phyloP scores from a whole-genome alignment of 2,329 filamentous ascomycete genomes.

The Botrytis galanthina region DNA sequence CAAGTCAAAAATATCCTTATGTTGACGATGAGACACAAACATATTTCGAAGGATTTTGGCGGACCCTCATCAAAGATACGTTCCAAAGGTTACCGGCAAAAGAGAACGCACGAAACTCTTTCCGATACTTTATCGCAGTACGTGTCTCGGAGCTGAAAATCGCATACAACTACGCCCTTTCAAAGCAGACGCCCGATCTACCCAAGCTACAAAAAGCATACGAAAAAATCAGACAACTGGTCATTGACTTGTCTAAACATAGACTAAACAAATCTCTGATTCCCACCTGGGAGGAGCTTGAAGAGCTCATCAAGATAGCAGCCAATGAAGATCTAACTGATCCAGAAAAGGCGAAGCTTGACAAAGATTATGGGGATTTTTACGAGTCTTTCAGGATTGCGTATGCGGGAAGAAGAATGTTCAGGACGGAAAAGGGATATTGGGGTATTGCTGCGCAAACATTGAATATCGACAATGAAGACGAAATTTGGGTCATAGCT shows the following conservation, averaged over 20 bases:
- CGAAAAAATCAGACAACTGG: background rate
- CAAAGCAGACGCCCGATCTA: background rate
- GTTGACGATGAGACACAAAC: background rate
- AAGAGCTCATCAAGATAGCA: background rate
- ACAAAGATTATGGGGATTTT: conserved; percentile 16
- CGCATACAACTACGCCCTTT: conserved; percentile 1
- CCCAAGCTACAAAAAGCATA: background rate
- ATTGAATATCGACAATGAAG: background rate
- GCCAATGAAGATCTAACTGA: background rate
- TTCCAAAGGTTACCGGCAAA: conserved; percentile 17
- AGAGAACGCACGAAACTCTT: background rate
- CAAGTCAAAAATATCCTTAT: background rate
- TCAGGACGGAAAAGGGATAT: conserved; percentile 6
- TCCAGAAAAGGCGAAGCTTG: background rate
- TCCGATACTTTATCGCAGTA: conserved; percentile 15
- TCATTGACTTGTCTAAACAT: background rate
- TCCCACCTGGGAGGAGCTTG: background rate
- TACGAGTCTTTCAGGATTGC: conserved; percentile 19
- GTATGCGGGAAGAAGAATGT: conserved; percentile 23
- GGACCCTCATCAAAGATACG: conserved; percentile 23
- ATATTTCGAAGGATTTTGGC: conserved; percentile 24
- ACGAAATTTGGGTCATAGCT: conserved; percentile 17
- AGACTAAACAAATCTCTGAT: background rate
- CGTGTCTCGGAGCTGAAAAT: conserved; percentile 9
- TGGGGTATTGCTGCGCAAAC: conserved; percentile 16